Conservation (phyloP, 2,329 filamentous ascomycete species). For the Lojkania enalia region DNA sequence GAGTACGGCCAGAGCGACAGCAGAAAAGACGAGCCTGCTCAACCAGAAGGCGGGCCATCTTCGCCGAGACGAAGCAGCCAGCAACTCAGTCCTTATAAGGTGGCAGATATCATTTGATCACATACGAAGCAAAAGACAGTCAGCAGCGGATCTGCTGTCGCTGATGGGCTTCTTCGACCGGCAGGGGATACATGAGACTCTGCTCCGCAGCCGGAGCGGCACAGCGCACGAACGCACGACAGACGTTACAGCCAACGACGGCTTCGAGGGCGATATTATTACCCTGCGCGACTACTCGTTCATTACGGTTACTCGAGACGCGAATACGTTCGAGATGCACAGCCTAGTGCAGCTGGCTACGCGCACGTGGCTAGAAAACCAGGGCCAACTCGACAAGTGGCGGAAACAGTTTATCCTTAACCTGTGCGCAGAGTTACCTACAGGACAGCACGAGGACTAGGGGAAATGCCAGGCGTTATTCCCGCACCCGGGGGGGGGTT, state of each 20-base stretch:
- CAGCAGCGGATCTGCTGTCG: conserved; percentile 19
- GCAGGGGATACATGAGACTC: conserved; percentile 14
- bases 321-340: conserved; percentile 6
- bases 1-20: conserved; percentile 41
- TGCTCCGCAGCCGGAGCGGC: conserved; percentile 1
- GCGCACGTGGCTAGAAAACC: conserved; percentile 5
- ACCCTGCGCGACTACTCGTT: conserved; percentile 2
- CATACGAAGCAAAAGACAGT: conserved; percentile 28
- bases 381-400: conserved; percentile 1
- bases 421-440: conserved; percentile 31
- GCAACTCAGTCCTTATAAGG: conserved; percentile 39
- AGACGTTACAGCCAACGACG: conserved; percentile 1
- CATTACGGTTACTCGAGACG: not conserved
- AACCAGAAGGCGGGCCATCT: conserved; percentile 27
- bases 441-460: conserved; percentile 36
- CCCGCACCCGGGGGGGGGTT: conserved; percentile 27
- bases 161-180: conserved; percentile 20
- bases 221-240: not conserved
- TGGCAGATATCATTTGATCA: conserved; percentile 36
- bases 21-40: conserved; percentile 18
- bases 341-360: conserved; percentile 8
- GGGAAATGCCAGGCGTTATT: conserved; percentile 34
- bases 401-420: conserved; percentile 27
- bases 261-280: conserved; percentile 2
- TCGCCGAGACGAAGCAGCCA: conserved; percentile 33